Evolutionary conservation across 1,139 yeast genomes (phyloP).

Genomic region (Nadsonia starkeyi-henricii): DNA sequence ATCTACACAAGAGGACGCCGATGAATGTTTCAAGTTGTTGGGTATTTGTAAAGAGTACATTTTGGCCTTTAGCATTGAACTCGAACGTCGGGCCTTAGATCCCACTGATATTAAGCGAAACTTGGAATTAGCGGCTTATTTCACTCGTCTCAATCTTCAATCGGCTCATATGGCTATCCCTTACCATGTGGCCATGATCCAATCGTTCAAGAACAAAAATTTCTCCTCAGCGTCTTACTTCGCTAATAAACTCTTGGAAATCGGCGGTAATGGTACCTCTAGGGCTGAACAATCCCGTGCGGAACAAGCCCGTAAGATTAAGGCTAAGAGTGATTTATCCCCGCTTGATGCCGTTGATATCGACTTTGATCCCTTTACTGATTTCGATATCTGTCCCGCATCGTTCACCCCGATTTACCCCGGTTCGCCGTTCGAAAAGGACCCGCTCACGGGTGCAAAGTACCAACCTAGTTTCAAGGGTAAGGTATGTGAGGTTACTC

Average conservation of each 20-base stretch:
- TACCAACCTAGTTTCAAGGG: slow-evolving; percentile 73
- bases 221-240: slow-evolving; percentile 80
- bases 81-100: slow-evolving; percentile 70
- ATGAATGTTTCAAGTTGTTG: slow-evolving; percentile 59
- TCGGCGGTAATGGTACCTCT: slow-evolving; percentile 34
- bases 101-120: slow-evolving; percentile 71
- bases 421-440: slow-evolving; percentile 54
- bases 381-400: slow-evolving; percentile 79
- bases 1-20: slow-evolving; percentile 57
- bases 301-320: slow-evolving; percentile 76
- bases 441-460: slow-evolving; percentile 85
- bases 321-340: slow-evolving; percentile 61
- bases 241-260: slow-evolving; percentile 64
- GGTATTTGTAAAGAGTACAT: slow-evolving; percentile 78
- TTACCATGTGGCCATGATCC: slow-evolving; percentile 88
- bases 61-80: slow-evolving; percentile 79
- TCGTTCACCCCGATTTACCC: slow-evolving; percentile 80
- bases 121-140: slow-evolving; percentile 89
- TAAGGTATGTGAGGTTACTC: slow-evolving; percentile 59
- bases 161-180: slow-evolving; percentile 79
- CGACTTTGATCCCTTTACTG: slow-evolving; percentile 86
- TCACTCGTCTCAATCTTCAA: slow-evolving; percentile 72
- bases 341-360: slow-evolving; percentile 80
- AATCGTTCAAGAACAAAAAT: slow-evolving; percentile 77
- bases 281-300: slow-evolving; percentile 33